phyloP scores from a whole-genome alignment of 2,329 filamentous ascomycete genomes.

The Hirsutella thompsonii region DNA sequence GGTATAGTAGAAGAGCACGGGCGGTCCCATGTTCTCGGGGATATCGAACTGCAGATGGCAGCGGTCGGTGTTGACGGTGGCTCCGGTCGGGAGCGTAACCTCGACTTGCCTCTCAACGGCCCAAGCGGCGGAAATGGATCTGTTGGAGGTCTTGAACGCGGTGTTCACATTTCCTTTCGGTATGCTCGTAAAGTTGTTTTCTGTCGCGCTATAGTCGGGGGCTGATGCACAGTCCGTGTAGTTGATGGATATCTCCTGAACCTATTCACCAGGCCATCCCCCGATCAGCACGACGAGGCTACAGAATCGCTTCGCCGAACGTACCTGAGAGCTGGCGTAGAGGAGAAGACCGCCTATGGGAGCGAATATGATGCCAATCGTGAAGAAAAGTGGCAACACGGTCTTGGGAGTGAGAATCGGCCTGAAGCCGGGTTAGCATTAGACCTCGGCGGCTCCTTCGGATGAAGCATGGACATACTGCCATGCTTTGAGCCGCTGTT shows the following conservation, averaged over 20 bases:
- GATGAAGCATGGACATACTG: conserved; percentile 50
- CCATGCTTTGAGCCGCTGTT: conserved; percentile 97
- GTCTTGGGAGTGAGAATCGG: conserved; percentile 94
- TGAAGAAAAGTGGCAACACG: conserved; percentile 81
- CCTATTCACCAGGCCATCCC: conserved; percentile 32
- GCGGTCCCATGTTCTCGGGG: conserved; percentile 64
- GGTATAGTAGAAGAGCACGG: conserved; percentile 87
- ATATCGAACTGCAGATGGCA: conserved; percentile 73
- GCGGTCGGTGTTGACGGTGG: conserved; percentile 26
- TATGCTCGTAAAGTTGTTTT: conserved; percentile 31
- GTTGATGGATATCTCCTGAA: conserved; percentile 83
- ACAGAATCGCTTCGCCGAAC: conserved; percentile 7
- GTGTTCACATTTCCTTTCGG: conserved; percentile 43
- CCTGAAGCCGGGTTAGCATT: conserved; percentile 28
- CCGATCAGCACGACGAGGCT: conserved; percentile 5
- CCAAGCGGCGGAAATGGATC: conserved; percentile 27
- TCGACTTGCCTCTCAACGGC: conserved; percentile 23
- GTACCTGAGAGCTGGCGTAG: conserved; percentile 71
- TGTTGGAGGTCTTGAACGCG: conserved; percentile 55
- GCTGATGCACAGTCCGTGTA: conserved; percentile 67
- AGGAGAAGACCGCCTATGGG: conserved; percentile 80
- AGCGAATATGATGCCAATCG: conserved; percentile 81
- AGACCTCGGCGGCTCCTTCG: background rate
- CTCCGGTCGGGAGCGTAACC: conserved; percentile 25
- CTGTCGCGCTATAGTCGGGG: conserved; percentile 17